phyloP scores from a whole-genome alignment of 371 early-diverging fungal species.

The Chytridium lagenaria region DNA sequence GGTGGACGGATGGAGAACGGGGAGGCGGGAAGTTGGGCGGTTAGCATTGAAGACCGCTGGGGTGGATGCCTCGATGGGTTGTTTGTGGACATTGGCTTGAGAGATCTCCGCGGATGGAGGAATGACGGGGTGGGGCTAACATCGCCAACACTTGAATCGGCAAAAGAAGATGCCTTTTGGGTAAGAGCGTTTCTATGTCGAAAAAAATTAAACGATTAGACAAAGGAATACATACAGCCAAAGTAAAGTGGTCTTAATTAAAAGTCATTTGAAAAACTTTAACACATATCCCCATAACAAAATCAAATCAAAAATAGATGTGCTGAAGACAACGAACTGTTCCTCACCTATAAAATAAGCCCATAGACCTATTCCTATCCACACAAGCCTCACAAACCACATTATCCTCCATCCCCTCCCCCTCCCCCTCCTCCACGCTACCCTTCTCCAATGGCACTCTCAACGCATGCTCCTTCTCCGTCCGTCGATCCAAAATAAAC shows the following conservation, averaged over 20 bases:
- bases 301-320: too few relatives aligned
- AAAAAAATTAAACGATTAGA: neutral
- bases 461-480: constrained; percentile 15
- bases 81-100: neutral
- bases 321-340: too few relatives aligned
- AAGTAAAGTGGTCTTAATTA: too few relatives aligned
- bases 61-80: too few relatives aligned
- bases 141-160: neutral
- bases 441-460: constrained; percentile 10
- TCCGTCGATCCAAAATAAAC: constrained; percentile 4
- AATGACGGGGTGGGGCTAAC: neutral
- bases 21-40: neutral
- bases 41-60: too few relatives aligned
- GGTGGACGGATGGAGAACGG: neutral
- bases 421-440: neutral
- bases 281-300: too few relatives aligned
- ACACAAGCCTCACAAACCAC: constrained; percentile 31
- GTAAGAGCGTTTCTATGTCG: neutral
- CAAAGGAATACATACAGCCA: too few relatives aligned
- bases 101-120: neutral
- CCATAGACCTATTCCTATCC: constrained; percentile 31
- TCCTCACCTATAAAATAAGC: constrained; percentile 22
- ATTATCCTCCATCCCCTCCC: constrained; percentile 26
- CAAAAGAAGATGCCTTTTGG: neutral
- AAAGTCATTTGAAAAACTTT: too few relatives aligned